Evolutionary conservation across 352 stramenopile genomes (phyloP).

Genomic region (Phytophthora pseudosyringae): DNA sequence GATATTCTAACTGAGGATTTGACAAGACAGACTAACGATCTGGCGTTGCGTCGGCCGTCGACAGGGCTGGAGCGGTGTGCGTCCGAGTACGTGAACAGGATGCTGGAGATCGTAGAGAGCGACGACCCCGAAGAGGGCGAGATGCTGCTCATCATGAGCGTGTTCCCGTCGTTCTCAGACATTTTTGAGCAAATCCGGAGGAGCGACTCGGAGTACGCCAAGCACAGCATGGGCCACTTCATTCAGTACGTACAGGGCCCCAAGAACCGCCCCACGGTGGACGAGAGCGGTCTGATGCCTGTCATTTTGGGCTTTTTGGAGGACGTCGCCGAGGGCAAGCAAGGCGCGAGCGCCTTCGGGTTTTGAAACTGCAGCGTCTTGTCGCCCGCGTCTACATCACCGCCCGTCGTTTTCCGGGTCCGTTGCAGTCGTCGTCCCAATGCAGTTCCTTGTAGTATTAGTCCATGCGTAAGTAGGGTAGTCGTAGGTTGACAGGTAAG

Average conservation of each 20-base stretch:
- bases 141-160: conserved; percentile 80
- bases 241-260: conserved; percentile 82
- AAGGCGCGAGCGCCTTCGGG: conserved; percentile 72
- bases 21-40: conserved; percentile 4
- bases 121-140: conserved; percentile 83
- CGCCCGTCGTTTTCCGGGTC: conserved; percentile 24
- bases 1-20: background rate
- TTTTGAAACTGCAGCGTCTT: conserved; percentile 61
- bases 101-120: conserved; percentile 84
- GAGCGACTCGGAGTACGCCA: conserved; percentile 81
- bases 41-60: background rate
- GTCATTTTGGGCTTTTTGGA: conserved; percentile 83
- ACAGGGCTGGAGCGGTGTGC: conserved; percentile 31
- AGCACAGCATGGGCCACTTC: conserved; percentile 89
- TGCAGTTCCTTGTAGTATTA: conserved; percentile 37
- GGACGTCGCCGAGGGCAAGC: conserved; percentile 63
- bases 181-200: conserved; percentile 87
- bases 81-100: conserved; percentile 88
- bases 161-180: conserved; percentile 90
- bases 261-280: conserved; percentile 81
- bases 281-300: conserved; percentile 73
- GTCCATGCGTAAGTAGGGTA: conserved; percentile 38
- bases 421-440: conserved; percentile 33
- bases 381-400: conserved; percentile 29
- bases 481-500: conserved; percentile 36